Base-by-base conservation (phyloP, 169 alveolate genomes). In the Plasmodium yoelii region DNA sequence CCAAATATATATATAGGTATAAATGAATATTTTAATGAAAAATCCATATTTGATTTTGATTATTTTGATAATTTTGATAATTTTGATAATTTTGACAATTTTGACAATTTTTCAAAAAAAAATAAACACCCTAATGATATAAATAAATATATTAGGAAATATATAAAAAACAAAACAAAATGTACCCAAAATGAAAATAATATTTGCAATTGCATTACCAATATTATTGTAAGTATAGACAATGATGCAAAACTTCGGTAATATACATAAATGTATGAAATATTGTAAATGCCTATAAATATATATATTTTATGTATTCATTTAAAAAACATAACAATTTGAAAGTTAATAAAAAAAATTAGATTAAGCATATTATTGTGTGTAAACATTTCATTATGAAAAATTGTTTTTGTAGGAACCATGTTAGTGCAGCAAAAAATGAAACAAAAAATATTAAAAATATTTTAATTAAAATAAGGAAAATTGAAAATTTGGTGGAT, bases 171-270 rank as follows among this genome's bases (percentile, higher is more conserved):
- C 22, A 51, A 69, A 56, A 73, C 42, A 19, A 77, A 55, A 55
- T 56, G 73, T 26, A 65, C 69, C n/a, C 28, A 61, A 46, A 57
- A 12, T 0, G 56, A 75, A 42, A 75, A 42, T 13, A 46, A 51
- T 18, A 77, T 77, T 13, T 77, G 88, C 57, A 77, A n/a, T 46
- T 77, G 88, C 12, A 67, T 42, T 22, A 10, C 88, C 12, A 77
- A 59, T 59, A 49, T 77, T 15, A 77, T 77, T 49, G 88, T 77
- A 26, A 77, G 57, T 56, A 59, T 77, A 46, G 49, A 63, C 69
- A 77, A 69, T 34, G 88, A 77, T 56, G 88, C 88, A n/a, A 77
- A 39, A 64, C 75, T 77, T 3, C 60, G 88, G 88, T 77, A 64
- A 64, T 34, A 34, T 34, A 34, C 42, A 34, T 34, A 34, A 34